Evolutionary conservation across 176 grass and related monocot genomes (phyloP).

Genomic region (Rhipidocladum racemiflorum): DNA sequence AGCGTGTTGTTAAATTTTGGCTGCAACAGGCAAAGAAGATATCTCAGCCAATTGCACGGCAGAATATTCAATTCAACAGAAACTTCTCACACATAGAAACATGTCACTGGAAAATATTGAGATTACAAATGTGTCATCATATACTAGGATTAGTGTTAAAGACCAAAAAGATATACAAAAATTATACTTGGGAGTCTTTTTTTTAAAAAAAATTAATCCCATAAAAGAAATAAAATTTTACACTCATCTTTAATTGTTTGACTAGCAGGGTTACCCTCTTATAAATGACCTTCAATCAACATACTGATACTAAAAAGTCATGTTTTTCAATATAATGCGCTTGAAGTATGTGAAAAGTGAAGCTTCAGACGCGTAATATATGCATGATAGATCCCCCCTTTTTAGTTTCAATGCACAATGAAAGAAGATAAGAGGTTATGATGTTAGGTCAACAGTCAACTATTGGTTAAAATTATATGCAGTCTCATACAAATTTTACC

Average conservation of each 20-base stretch:
- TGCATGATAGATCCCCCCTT: not conserved
- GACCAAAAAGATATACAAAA: not conserved
- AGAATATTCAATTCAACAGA: not conserved
- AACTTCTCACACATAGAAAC: not conserved
- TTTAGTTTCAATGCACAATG: not conserved
- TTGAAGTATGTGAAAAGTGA: not conserved
- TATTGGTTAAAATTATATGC: not conserved
- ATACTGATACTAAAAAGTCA: not conserved
- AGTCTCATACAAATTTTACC: not conserved
- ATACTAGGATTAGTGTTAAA: not conserved
- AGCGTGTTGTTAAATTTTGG: slow-evolving; percentile 71
- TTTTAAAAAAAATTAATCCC: not conserved
- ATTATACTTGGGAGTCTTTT: not conserved
- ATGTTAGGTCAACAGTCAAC: not conserved
- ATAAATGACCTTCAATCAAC: not conserved
- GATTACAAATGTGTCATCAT: not conserved
- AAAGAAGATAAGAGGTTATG: not conserved
- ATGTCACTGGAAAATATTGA: not conserved
- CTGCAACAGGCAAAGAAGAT: slow-evolving; percentile 39
- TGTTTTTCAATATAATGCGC: not conserved
- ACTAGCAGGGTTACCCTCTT: not conserved
- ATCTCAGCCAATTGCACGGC: not conserved
- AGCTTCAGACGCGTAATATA: not conserved
- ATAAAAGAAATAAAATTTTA: not conserved
- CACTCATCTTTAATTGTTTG: not conserved